phyloP scores from a whole-genome alignment of 164 flowering plant genomes.

The Magnolia kwangsiensis region DNA sequence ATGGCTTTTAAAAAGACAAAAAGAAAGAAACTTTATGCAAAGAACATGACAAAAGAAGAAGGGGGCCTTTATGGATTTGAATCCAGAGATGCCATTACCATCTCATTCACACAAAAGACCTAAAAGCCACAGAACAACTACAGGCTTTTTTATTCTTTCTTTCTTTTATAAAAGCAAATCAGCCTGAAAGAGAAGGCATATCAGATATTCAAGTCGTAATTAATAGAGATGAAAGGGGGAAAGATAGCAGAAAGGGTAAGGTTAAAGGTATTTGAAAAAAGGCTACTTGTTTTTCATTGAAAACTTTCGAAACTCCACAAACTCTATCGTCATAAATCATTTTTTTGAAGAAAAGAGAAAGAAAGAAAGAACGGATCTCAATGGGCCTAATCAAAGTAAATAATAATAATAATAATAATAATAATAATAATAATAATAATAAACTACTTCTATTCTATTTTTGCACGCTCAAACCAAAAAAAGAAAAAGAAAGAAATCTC shows the following conservation, averaged over 20 bases:
- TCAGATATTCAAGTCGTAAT: not conserved
- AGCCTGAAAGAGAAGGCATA: not conserved
- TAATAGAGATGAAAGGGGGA: not conserved
- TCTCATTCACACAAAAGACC: not conserved
- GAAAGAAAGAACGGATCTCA: not conserved
- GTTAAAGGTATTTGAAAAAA: not conserved
- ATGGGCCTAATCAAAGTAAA: not conserved
- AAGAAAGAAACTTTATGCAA: too few relatives aligned
- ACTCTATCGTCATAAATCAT: not conserved
- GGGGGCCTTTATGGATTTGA: too few relatives aligned
- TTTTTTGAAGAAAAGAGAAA: not conserved
- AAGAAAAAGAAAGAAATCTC: not conserved
- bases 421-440: not conserved
- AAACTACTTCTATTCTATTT: not conserved
- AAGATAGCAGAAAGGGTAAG: not conserved
- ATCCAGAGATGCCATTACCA: not conserved
- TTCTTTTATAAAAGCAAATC: not conserved
- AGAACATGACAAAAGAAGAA: too few relatives aligned
- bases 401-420: not conserved
- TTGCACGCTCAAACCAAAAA: not conserved
- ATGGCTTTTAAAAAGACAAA: too few relatives aligned
- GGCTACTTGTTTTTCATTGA: not conserved
- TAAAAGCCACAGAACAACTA: not conserved
- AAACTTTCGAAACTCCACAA: not conserved
- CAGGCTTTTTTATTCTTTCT: not conserved